phyloP scores from a whole-genome alignment of 73 alveolate species.

The Paramecium sexaurelia region DNA sequence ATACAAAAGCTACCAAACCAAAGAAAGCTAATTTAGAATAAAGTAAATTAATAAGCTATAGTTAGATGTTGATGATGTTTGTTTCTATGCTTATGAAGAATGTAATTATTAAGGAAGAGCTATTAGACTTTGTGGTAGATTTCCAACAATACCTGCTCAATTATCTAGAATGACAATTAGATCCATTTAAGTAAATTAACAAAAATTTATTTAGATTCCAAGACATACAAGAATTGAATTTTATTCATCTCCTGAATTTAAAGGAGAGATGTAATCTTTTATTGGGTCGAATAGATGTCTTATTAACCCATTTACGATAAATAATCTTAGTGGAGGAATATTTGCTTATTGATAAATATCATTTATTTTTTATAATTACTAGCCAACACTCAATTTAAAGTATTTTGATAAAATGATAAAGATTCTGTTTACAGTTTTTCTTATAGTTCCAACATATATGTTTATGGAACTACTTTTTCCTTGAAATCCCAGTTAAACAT shows the following conservation, averaged over 20 bases:
- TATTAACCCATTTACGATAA: conserved; percentile 22
- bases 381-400: background rate
- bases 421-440: background rate
- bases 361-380: background rate
- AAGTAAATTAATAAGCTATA: background rate
- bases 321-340: conserved; percentile 26
- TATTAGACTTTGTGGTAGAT: conserved; percentile 44
- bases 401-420: background rate
- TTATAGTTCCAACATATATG: background rate
- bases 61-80: conserved; percentile 59
- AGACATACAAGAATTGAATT: conserved; percentile 58
- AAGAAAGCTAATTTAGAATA: conserved; percentile 31
- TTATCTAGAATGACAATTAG: conserved; percentile 48
- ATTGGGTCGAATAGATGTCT: conserved; percentile 54
- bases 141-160: conserved; percentile 41
- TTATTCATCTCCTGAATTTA: conserved; percentile 32
- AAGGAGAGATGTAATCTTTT: conserved; percentile 37
- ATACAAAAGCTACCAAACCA: background rate
- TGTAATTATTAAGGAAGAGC: conserved; percentile 56
- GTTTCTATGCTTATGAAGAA: conserved; percentile 56
- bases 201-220: background rate
- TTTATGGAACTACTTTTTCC: background rate
- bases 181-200: background rate
- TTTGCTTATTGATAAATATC: conserved; percentile 38
- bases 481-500: background rate